These are phyloP conservation scores for Conidiobolus incongruus DNA, from an alignment of 371 early-diverging fungal genomes.

Conservation along the genomic window DNA sequence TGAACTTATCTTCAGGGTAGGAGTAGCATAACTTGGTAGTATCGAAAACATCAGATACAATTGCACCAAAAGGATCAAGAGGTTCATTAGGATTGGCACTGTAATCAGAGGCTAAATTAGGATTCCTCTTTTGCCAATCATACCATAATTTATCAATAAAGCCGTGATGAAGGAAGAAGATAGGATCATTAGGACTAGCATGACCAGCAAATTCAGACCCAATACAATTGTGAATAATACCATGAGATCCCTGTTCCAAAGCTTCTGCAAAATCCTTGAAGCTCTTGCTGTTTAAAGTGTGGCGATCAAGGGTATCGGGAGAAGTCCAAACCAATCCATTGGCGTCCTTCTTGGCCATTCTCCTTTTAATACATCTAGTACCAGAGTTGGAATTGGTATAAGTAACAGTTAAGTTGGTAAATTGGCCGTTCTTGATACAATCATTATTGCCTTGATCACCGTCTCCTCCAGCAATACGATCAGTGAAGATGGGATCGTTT, in stretches of 20 bases:
- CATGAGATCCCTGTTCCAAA: slow-evolving; percentile 1
- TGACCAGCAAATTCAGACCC: slow-evolving; percentile 3
- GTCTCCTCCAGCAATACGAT: not conserved
- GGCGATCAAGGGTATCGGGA: not conserved
- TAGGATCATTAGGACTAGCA: slow-evolving; percentile 1
- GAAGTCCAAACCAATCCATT: not conserved
- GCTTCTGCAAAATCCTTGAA: not conserved
- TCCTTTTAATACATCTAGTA: not conserved
- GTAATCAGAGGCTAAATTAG: not conserved
- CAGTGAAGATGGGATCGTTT: not conserved
- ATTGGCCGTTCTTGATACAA: not conserved
- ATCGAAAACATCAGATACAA: not conserved
- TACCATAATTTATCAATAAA: slow-evolving; percentile 6
- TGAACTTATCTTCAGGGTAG: slow-evolving; percentile 5
- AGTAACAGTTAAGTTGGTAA: not conserved
- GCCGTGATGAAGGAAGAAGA: slow-evolving; percentile 6
- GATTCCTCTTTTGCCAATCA: slow-evolving; percentile 12
- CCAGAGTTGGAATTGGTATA: not conserved
- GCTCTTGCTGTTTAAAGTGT: too few relatives aligned
- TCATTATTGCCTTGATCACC: not conserved
- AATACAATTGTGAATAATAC: slow-evolving; percentile 2
- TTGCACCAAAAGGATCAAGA: not conserved
- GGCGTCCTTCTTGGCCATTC: not conserved
- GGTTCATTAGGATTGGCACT: not conserved
- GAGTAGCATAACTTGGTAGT: slow-evolving; percentile 2